These are phyloP conservation scores for Starmerella scarabaei DNA, from an alignment of 805 yeast genomes.

Conservation along the genomic window DNA sequence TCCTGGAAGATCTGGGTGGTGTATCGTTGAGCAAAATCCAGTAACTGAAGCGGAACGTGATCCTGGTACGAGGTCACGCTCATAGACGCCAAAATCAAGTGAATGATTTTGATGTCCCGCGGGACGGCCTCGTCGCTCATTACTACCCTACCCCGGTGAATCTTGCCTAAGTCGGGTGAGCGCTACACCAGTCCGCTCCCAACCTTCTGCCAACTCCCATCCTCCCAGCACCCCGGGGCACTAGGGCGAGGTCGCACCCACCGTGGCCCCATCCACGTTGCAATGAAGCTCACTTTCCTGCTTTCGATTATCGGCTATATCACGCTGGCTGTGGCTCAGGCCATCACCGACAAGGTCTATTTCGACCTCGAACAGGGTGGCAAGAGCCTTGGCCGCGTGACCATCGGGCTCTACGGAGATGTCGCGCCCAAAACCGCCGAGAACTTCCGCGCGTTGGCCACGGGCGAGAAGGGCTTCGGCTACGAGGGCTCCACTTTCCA, in stretches of 20 bases:
- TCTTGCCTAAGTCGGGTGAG: too few relatives aligned
- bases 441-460: constrained; percentile 69
- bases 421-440: constrained; percentile 81
- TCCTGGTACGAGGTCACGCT: constrained; percentile 87
- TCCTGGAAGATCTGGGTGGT: constrained; percentile 78
- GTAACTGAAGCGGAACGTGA: constrained; percentile 85
- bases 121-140: constrained; percentile 35
- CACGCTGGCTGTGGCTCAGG: constrained; percentile 26
- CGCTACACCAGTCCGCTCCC: too few relatives aligned
- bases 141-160: too few relatives aligned
- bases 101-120: constrained; percentile 81
- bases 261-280: too few relatives aligned
- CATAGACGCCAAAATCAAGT: constrained; percentile 83
- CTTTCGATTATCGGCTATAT: constrained; percentile 9
- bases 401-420: constrained; percentile 75
- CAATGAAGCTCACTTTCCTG: constrained; percentile 10
- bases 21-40: constrained; percentile 91
- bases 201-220: too few relatives aligned
- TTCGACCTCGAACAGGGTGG: constrained; percentile 79
- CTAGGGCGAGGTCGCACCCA: too few relatives aligned
- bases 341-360: constrained; percentile 65
- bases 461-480: constrained; percentile 60
- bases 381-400: constrained; percentile 62
- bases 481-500: constrained; percentile 58
- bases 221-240: too few relatives aligned